These are phyloP conservation scores for Sclerotinia minor DNA, from an alignment of 2,329 filamentous ascomycete genomes.

Conservation along the genomic window DNA sequence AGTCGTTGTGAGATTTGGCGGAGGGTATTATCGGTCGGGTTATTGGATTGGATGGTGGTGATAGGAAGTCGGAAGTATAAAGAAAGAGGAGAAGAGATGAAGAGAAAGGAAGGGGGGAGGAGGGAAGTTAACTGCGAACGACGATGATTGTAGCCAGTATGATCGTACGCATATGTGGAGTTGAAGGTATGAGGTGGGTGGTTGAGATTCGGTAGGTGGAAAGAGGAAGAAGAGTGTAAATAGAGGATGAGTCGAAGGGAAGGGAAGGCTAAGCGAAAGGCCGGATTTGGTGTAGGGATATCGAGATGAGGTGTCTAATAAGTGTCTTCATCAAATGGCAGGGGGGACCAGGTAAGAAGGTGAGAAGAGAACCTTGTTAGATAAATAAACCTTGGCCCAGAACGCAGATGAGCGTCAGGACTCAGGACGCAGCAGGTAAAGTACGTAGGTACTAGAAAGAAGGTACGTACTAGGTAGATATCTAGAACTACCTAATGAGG, in stretches of 20 bases:
- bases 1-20: constrained; percentile 35
- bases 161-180: constrained; percentile 32
- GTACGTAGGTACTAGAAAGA: no score
- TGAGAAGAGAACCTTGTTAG: not conserved
- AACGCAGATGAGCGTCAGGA: not conserved
- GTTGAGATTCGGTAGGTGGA: constrained; percentile 24
- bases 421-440: no score
- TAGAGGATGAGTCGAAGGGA: constrained; percentile 24
- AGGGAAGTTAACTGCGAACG: constrained; percentile 39
- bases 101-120: constrained; percentile 41
- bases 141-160: constrained; percentile 38
- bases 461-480: no score
- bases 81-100: constrained; percentile 38
- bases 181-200: constrained; percentile 25
- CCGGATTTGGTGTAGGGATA: constrained; percentile 18
- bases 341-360: constrained; percentile 1
- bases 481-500: not conserved
- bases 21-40: constrained; percentile 24
- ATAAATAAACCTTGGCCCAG: not conserved
- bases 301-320: constrained; percentile 20
- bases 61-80: constrained; percentile 28
- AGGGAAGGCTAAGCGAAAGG: constrained; percentile 17
- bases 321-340: constrained; percentile 1
- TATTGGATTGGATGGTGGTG: constrained; percentile 5
- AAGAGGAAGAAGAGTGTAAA: constrained; percentile 14